phyloP scores from a whole-genome alignment of 352 stramenopile species.

The Phytophthora agathidicida region DNA sequence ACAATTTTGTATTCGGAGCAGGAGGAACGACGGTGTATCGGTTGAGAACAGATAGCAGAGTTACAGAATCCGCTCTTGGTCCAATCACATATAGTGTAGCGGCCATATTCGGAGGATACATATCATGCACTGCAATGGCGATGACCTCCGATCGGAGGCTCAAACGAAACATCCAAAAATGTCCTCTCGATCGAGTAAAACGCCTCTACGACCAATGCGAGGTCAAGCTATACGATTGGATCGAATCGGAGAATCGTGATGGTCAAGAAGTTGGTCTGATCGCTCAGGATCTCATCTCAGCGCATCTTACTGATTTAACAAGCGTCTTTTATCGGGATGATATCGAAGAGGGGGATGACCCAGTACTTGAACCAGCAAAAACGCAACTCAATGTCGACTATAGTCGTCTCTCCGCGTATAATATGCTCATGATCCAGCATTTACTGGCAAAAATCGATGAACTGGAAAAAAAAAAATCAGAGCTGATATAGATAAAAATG shows the following conservation, averaged over 20 bases:
- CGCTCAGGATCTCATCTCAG: constrained; percentile 7
- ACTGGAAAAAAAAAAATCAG: not conserved
- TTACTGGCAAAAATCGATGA: constrained; percentile 4
- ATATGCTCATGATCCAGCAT: constrained; percentile 22
- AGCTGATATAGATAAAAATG: not conserved
- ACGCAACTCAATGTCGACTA: constrained; percentile 11
- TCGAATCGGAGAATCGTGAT: not conserved
- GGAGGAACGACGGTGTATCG: constrained; percentile 1
- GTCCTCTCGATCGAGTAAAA: not conserved
- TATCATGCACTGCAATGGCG: not conserved
- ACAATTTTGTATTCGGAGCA: not conserved
- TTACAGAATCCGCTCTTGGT: not conserved
- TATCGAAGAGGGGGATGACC: constrained; percentile 3
- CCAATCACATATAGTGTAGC: not conserved
- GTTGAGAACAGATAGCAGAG: not conserved
- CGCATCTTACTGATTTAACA: constrained; percentile 8
- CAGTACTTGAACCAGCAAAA: constrained; percentile 1
- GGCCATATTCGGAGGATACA: not conserved
- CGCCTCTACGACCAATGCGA: constrained; percentile 1
- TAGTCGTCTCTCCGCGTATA: constrained; percentile 4
- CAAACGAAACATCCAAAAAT: constrained; percentile 8
- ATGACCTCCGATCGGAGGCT: constrained; percentile 1
- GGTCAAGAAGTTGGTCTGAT: constrained; percentile 15
- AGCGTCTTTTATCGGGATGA: constrained; percentile 13
- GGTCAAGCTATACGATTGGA: constrained; percentile 8